Evolutionary conservation across 805 yeast species (phyloP), one percentile per base, ranked within the genome.

Genomic region (Barnettozyma sucrosica): DNA sequence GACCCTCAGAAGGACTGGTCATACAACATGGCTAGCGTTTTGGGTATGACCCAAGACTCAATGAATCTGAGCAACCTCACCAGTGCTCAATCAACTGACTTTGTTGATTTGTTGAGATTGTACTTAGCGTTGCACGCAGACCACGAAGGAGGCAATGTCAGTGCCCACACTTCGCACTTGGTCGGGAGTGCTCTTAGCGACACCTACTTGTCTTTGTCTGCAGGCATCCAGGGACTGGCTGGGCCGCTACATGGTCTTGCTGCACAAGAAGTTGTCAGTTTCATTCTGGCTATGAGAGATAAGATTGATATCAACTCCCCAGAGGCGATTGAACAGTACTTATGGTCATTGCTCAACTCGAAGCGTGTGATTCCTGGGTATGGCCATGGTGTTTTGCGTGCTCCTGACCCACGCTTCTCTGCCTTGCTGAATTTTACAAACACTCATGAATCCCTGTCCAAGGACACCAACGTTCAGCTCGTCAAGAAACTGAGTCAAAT

Each of bases 231-330:
- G 66, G 95, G 95, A 59, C 72, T 85, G 52, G 93, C 95, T 30
- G 95, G 95, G 54, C 93, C 95, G 50, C 72, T 85, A 58, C 95
- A 85, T 67, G 93, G 93, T 30, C 74, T 85, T 56, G 95, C 93
- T 50, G 85, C 85, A 66, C 95, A 85, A 68, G 93, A 85, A 68
- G 93, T 85, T 47, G 80, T 85, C 54, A 77, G 83, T 63, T 85
- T 85, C 72, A 76, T 85, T 57, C 70, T 80, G 63, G 77, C 76
- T 58, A 78, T 83, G 82, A 74, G 75, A 66, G 67, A 65, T 23
- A 73, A 73, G 55, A 66, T 76, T 53, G 58, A 58, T 19, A 51
- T 58, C 30, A 38, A 51, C 23, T 45, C 54, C 32, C 66, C 71
- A 55, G 72, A 65, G 49, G 75, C 78, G 59, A 81, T 85, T 55